Percentiles rank a stretch among this genome's conserved stretches.
These are phyloP conservation scores for Phytophthora litchii DNA, from an alignment of 352 stramenopile species.

Conservation along the genomic window DNA sequence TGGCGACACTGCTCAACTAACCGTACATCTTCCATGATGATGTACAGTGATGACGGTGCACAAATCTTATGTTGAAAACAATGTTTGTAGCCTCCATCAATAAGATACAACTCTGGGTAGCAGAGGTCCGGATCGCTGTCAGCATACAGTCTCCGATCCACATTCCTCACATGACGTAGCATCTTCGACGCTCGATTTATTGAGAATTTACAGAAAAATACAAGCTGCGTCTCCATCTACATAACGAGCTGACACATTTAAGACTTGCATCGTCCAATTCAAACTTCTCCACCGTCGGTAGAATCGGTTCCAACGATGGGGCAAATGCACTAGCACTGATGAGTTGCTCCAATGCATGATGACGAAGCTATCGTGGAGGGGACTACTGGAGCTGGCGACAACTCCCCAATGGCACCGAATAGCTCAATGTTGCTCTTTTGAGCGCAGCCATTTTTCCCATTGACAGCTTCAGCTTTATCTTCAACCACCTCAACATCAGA, in stretches of 20 bases:
- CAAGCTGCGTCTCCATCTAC: constrained; percentile 48
- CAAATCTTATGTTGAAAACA: constrained; percentile 58
- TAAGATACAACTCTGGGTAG: constrained; percentile 74
- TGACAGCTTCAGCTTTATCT: constrained; percentile 3
- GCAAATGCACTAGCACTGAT: constrained; percentile 4
- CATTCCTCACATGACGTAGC: constrained; percentile 66
- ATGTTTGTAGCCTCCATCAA: constrained; percentile 76
- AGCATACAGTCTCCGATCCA: constrained; percentile 65
- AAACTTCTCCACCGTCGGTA: constrained; percentile 48
- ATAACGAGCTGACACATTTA: constrained; percentile 42
- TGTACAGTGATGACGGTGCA: constrained; percentile 39
- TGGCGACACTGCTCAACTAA: constrained; percentile 51
- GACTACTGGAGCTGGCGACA: constrained; percentile 6
- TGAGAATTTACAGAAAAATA: constrained; percentile 80
- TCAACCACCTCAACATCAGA: neutral
- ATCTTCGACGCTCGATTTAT: constrained; percentile 74
- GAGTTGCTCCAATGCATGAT: constrained; percentile 19
- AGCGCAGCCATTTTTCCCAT: neutral
- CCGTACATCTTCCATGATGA: constrained; percentile 53
- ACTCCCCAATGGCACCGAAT: constrained; percentile 4
- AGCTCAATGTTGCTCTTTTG: constrained; percentile 27
- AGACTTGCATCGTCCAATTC: constrained; percentile 57
- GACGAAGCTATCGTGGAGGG: constrained; percentile 10
- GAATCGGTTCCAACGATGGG: constrained; percentile 20
- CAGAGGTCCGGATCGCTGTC: constrained; percentile 65